phyloP scores from a whole-genome alignment of 2,329 filamentous ascomycete species.

The Harringtonia aguacate region DNA sequence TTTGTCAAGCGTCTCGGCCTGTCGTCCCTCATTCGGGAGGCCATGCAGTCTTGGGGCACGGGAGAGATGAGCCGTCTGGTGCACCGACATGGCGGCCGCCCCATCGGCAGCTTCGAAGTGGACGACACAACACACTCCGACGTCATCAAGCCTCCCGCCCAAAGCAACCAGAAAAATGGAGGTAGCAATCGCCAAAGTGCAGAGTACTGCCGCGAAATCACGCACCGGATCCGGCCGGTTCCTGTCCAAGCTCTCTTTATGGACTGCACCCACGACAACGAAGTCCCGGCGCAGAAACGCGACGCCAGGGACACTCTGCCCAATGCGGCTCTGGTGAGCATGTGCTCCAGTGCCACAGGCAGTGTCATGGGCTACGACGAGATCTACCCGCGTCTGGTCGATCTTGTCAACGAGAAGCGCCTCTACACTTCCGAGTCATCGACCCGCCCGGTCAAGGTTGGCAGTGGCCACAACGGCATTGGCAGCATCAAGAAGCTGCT shows the following conservation, averaged over 20 bases:
- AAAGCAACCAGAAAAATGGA: neutral
- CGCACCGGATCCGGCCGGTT: conserved; percentile 74
- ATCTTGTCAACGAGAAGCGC: conserved; percentile 82
- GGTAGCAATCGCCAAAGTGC: conserved; percentile 17
- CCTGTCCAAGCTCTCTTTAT: conserved; percentile 93
- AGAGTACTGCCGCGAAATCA: conserved; percentile 45
- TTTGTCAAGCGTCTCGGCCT: conserved; percentile 91
- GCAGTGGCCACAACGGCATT: conserved; percentile 71
- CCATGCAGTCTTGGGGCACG: conserved; percentile 97
- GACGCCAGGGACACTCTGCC: conserved; percentile 90
- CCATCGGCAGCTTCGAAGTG: conserved; percentile 95
- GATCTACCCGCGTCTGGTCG: conserved; percentile 85
- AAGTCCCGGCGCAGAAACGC: conserved; percentile 88
- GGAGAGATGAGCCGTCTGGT: conserved; percentile 86
- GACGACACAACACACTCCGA: conserved; percentile 54
- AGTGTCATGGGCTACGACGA: conserved; percentile 99
- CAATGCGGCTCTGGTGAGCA: conserved; percentile 85
- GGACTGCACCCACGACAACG: conserved; percentile 99
- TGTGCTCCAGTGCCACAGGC: conserved; percentile 90
- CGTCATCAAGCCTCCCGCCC: neutral
- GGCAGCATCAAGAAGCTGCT: conserved; percentile 84
- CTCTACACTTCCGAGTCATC: conserved; percentile 67
- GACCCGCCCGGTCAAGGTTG: conserved; percentile 45
- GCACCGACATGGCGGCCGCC: conserved; percentile 83
- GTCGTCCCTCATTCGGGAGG: conserved; percentile 86